Conservation (phyloP, 441 rosid species). For the Eutrema salsugineum region DNA sequence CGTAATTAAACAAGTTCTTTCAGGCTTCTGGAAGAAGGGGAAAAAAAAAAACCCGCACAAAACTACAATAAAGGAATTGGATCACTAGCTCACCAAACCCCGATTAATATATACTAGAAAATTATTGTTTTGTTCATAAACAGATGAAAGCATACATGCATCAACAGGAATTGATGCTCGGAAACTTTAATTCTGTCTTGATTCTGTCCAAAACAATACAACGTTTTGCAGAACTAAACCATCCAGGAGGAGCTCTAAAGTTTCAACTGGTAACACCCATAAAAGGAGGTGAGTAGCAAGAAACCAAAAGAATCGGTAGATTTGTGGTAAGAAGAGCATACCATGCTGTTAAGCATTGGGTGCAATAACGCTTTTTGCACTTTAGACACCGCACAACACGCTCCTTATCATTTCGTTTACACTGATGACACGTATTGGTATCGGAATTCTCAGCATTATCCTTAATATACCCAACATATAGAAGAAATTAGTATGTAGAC, state of each 20-base stretch:
- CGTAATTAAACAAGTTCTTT: not conserved
- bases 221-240: not conserved
- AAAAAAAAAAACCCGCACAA: not conserved
- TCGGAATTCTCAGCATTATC: not conserved
- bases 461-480: not conserved
- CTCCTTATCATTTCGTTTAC: slow-evolving; percentile 68
- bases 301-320: not conserved
- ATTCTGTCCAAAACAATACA: not conserved
- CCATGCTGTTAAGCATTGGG: slow-evolving; percentile 53
- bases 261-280: not conserved
- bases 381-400: slow-evolving; percentile 51
- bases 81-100: not conserved
- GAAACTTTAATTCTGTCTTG: not conserved
- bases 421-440: slow-evolving; percentile 69
- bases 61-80: not conserved
- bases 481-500: not conserved
- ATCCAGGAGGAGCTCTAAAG: not conserved
- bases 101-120: not conserved
- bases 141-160: not conserved
- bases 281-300: not conserved
- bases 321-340: slow-evolving; percentile 22
- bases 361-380: slow-evolving; percentile 66
- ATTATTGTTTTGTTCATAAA: not conserved
- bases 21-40: not conserved
- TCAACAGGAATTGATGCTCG: not conserved